Evolutionary conservation across 1,284 basidiomycete species (phyloP).

Genomic region (Leccinum huronense): DNA sequence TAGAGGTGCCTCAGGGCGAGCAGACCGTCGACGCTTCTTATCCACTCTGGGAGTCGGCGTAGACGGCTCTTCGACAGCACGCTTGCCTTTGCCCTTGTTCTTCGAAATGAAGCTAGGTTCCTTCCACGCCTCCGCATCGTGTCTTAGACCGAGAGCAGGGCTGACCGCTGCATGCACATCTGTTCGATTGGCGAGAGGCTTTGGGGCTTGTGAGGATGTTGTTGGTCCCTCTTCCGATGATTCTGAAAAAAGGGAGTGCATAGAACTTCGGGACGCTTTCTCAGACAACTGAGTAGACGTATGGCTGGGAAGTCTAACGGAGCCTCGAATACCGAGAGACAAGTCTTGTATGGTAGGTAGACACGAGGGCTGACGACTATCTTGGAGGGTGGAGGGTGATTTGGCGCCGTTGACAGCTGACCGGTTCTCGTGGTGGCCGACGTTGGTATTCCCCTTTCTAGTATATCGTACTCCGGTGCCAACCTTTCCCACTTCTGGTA

Average conservation of each 20-base stretch:
- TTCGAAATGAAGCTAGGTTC: constrained; percentile 30
- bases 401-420: constrained; percentile 9
- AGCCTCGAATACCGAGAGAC: not conserved
- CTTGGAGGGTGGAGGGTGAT: constrained; percentile 3
- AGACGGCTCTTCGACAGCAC: constrained; percentile 7
- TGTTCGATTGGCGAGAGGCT: not conserved
- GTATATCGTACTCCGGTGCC: constrained; percentile 6
- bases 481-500: constrained; percentile 14
- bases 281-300: not conserved
- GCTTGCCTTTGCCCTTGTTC: constrained; percentile 25
- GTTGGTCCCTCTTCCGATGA: constrained; percentile 5
- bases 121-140: constrained; percentile 31
- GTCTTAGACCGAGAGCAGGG: constrained; percentile 7
- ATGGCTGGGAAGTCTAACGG: not conserved
- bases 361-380: not conserved
- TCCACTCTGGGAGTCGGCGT: not conserved
- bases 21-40: constrained; percentile 21
- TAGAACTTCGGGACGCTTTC: constrained; percentile 15
- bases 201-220: not conserved
- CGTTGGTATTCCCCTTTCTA: not conserved
- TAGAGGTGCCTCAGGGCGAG: constrained; percentile 7
- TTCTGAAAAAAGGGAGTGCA: constrained; percentile 32
- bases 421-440: not conserved
- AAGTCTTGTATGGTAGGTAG: not conserved
- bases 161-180: constrained; percentile 1